Percentiles rank a stretch among this genome's conserved stretches.
Conservation (phyloP, 441 rosid species). For the Syzygium malaccense region DNA sequence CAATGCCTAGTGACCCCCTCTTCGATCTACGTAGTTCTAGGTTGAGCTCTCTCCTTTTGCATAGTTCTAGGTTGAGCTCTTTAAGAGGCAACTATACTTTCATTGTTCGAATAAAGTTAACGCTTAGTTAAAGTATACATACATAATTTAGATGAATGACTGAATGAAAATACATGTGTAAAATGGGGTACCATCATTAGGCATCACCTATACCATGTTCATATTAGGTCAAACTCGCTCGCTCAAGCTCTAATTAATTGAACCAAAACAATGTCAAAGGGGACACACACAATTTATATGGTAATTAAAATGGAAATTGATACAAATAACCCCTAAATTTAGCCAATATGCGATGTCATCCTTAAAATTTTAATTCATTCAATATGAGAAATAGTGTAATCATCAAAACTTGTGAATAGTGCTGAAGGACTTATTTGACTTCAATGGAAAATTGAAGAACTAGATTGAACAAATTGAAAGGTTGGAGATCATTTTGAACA, state of each 20-base stretch:
- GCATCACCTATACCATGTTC: not conserved
- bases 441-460: not conserved
- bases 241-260: not conserved
- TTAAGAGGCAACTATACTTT: not conserved
- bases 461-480: not conserved
- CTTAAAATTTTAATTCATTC: not conserved
- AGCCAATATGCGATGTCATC: not conserved
- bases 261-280: not conserved
- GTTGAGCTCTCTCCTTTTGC: not conserved
- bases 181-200: not conserved
- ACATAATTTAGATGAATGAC: not conserved
- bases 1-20: not conserved
- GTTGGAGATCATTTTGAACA: not conserved
- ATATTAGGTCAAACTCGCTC: not conserved
- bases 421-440: not conserved
- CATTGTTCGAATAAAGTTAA: not conserved
- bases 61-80: not conserved
- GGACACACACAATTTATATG: not conserved
- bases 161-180: accelerated
- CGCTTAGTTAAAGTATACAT: not conserved
- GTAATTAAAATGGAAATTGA: not conserved
- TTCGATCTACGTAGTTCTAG: not conserved
- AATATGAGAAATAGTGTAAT: not conserved
- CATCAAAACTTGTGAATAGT: not conserved
- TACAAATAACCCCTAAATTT: not conserved